Base-by-base conservation (phyloP, 2,329 filamentous ascomycete genomes). In the Epichloe scottii region DNA sequence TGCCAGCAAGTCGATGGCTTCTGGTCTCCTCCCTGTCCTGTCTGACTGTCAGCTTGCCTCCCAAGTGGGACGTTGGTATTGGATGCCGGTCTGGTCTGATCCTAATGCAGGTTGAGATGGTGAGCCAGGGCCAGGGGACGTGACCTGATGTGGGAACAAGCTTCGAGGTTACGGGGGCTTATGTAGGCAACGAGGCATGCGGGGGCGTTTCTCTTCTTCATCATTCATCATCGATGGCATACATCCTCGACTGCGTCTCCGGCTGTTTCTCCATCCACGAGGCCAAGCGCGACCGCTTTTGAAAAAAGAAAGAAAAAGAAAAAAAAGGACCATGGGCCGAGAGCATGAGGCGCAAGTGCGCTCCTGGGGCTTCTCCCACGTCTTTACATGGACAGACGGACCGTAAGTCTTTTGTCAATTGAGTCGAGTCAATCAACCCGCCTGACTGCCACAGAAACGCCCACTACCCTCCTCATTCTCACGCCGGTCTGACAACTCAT, bases 381-480 rank as follows among this genome's bases (percentile, higher is more conserved):
- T 86, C 60, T 86, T 86, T 56, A 87, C 82, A 3, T 88, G 84
- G 84, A 81, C 76, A 7, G 85, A 88, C 65, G 68, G 72, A 21
- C 79, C 82, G 83, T 87, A 74, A 63, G 79, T 75, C 30, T 14
- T 17, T 15, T 39, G 26, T 23, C n/a, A 26, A 53, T 37, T 23
- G 19, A n/a, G 10, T 8, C 19, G 19, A 30, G 38, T 15, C 14
- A 7, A 26, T 7, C 19, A 21, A 21, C n/a, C 21, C 37, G n/a
- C 26, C 30, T 49, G 19, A 14, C 10, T 44, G 10, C 14, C 12
- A 17, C 63, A 85, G 82, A 55, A 82, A 85, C 62, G 73, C 78
- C 30, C 71, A 88, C 65, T 88, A 88, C 62, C 70, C 72, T 40
- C 84, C 85, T 14, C 84, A 88, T 61, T 76, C 74, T 14, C 85